Evolutionary conservation across 331 rosid genomes (phyloP), one percentile per base, ranked within the genome.

Genomic region (Acacia concinna): DNA sequence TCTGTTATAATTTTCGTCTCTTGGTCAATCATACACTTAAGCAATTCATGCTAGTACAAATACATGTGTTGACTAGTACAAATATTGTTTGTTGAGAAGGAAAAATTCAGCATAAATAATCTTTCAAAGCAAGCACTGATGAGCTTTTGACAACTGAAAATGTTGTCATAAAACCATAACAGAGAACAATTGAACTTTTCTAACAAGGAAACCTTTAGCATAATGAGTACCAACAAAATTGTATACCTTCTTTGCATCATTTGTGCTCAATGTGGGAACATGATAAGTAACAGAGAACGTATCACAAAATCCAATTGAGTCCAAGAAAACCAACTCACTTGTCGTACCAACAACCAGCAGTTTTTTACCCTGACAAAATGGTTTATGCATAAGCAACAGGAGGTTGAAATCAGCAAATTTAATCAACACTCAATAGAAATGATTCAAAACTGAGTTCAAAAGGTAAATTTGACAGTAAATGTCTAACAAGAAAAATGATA

Each of bases 291-390:
- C 90, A 8, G 96, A 85, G 83, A 95, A 95, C 46, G 92, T 82
- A 77, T 91, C 90, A 77, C 87, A 82, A 87, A 95, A 79, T 75
- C 97, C 97, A 80, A 95, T 78, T 1, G 94, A 85, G 73, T 92
- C 93, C 88, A 92, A 81, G 88, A 95, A 95, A 82, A 73, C 82
- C 74, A 91, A 78, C 86, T 95, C 98, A 81, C 97, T 91, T 20
- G 97, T 95, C 15, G 98, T 95, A 47, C 97, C 97, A 68, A 95
- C 73, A 71, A 92, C 97, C 88, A 92, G 82, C 81, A 95, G 97
- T 76, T 90, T 95, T 86, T 92, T 95, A 34, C 97, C 97, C 98
- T 95, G 88, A 68, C 77, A 86, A 64, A 49, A 72, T 37, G 52
- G 46, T 66, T 59, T 20, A 41, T 52, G 37, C 65, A 57, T 40